Base-by-base conservation (phyloP, 2,329 filamentous ascomycete species). In the Fusarium nelsonii region DNA sequence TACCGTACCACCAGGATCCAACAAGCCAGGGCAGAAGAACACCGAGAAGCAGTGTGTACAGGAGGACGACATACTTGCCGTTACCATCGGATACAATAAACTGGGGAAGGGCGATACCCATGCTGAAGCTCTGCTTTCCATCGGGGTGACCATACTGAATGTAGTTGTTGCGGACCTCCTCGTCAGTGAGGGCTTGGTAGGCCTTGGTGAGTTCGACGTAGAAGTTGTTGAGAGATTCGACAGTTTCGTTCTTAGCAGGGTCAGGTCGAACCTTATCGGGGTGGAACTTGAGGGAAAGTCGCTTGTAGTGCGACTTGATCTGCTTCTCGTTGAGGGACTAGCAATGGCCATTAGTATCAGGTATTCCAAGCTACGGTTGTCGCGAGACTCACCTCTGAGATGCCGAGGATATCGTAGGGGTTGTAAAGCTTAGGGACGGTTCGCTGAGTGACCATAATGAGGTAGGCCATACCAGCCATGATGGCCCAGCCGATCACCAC, bases 1-100 rank as follows among this genome's bases (percentile, higher is more conserved):
- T 97, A 64, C 97, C 96, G 78, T 99, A 99, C 96, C 96, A 99
- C 96, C 96, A 99, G 62, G 92, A 94, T 48, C 96, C 96, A 58
- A 99, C 95, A 48, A 96, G 84, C 79, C 97, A 99, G 4, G 96
- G 96, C 53, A 99, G 84, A 63, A 97, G 83, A 65, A 98, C 92
- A 57, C 95, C 96, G 52, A 99, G 89, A 39, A 98, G 86, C 34
- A 91, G 81, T 37, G 93, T 94, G 79, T 99, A 99, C 68, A 97
- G 87, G 59, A 97, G 84, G 64, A 99, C 85, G 55, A 99, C 92
- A 77, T 97, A 98, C 84, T 97, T 98, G 71, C 94, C 95, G 79
- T 96, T 97, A 57, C 94, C 95, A 72, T 97, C 93, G 15, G 92
- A 92, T 57, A 99, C 87, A 74, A 99, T 94, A 81, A 96, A 93